Base-by-base conservation (phyloP, 371 early-diverging fungal species). In the Thermomucor indicae-seudaticae region DNA sequence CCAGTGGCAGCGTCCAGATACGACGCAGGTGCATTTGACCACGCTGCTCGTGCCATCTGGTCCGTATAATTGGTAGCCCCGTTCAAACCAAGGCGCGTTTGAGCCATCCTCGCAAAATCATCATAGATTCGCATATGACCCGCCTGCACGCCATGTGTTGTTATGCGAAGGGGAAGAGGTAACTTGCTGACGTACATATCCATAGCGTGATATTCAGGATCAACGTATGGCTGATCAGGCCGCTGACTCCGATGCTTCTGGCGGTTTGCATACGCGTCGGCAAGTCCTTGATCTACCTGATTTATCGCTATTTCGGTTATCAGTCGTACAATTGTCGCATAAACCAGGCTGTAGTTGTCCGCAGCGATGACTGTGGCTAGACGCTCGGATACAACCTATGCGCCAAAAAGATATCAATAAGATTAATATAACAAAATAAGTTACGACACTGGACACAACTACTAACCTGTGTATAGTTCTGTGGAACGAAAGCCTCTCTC, bases 291-390 rank as follows among this genome's bases (percentile, higher is more conserved):
- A 58, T 95, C 95, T 30, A 98, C 89, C 51, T 94, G 90, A 14
- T 84, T 71, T 4, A 88, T 73, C 0, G 93, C 92, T 57, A 93
- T 93, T 55, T 95, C 95, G 58, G 90, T 89, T 0, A 97, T 93
- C 14, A 91, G 89, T 59, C 92, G 88, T 65, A 97, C 96, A 54
- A 96, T 90, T 6, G 93, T 81, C 0, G 91, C 84, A 57, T 92
- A 92, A 2, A 89, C 95, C 17, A 96, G 70, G 27, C 96, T 96
- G 51, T 96, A 53, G 59, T 97, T 97, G 56, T 96, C 97, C 2
- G 80, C 71, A 3, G 91, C 93, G 28, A 91, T 83, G 37, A 87
- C 61, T 34, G 81, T 68, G 6, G 92, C 86, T 1, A 86, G 84
- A 60, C 88, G 89, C 47, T 93, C 95, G 0, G 90, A 84, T 43